Percentiles rank a stretch among this genome's conserved stretches.
Evolutionary conservation across 2,329 filamentous ascomycete species (phyloP).

Genomic region (Aschersonia sp.): DNA sequence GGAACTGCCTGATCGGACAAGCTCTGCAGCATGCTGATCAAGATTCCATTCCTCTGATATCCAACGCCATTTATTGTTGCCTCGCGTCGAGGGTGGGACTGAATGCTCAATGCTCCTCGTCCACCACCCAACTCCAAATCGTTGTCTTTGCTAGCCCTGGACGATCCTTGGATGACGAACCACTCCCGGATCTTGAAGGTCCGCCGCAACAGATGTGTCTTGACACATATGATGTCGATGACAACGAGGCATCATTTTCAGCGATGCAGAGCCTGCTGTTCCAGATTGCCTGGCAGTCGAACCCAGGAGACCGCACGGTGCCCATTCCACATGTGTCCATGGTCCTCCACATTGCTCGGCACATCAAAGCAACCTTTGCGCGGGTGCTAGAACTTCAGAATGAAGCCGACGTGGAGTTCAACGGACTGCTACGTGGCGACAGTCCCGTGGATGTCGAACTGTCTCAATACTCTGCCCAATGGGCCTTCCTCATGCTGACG

Average conservation of each 20-base stretch:
- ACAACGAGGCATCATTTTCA: conserved; percentile 47
- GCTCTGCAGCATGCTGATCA: conserved; percentile 60
- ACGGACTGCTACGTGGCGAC: conserved; percentile 20
- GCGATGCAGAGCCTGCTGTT: conserved; percentile 47
- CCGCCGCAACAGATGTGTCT: conserved; percentile 51
- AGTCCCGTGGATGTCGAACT: conserved; percentile 30
- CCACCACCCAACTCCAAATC: conserved; percentile 75
- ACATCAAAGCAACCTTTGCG: conserved; percentile 58
- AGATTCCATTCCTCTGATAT: conserved; percentile 74
- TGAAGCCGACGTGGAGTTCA: conserved; percentile 13
- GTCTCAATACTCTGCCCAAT: conserved; percentile 59
- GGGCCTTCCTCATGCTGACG: conserved; percentile 49
- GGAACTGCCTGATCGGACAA: conserved; percentile 79
- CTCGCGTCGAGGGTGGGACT: conserved; percentile 63
- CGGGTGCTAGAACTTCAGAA: conserved; percentile 15
- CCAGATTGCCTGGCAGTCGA: conserved; percentile 26
- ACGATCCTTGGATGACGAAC: conserved; percentile 42
- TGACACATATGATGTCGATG: conserved; percentile 57
- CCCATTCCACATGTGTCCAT: conserved; percentile 53
- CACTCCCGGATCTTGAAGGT: conserved; percentile 22
- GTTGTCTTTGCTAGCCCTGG: conserved; percentile 52
- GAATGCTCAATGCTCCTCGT: conserved; percentile 63
- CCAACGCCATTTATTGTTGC: conserved; percentile 73
- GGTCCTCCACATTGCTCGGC: conserved; percentile 57
- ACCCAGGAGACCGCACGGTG: conserved; percentile 38